phyloP scores from a whole-genome alignment of 2,329 filamentous ascomycete genomes.

The Myriosclerotinia duriaeana region DNA sequence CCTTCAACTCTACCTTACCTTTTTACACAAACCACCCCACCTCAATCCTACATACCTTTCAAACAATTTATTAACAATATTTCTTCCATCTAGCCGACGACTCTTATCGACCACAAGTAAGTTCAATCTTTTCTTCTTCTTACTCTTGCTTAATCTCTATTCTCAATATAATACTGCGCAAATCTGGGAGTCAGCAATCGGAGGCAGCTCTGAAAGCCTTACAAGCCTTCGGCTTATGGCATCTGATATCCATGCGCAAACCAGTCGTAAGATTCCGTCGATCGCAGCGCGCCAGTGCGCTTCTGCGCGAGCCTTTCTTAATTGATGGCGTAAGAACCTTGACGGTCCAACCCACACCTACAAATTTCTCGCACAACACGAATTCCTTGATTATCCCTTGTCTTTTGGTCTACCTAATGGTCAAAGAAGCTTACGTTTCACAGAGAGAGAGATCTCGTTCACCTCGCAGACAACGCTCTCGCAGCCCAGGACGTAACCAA shows the following conservation, averaged over 20 bases:
- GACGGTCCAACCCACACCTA: conserved; percentile 25
- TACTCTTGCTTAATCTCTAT: background rate
- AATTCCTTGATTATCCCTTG: conserved; percentile 32
- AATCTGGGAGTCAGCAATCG: conserved; percentile 12
- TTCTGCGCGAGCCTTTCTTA: conserved; percentile 22
- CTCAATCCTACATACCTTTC: conserved; percentile 18
- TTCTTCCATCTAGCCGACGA: conserved; percentile 25
- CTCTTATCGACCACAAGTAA: conserved; percentile 27
- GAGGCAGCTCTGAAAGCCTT: conserved; percentile 11
- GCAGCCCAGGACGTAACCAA: conserved; percentile 59
- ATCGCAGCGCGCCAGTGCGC: conserved; percentile 22
- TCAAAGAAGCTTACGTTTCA: conserved; percentile 40
- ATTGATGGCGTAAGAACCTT: conserved; percentile 28
- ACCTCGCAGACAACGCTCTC: conserved; percentile 67
- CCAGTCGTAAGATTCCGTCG: conserved; percentile 19
- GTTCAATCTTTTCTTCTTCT: conserved; percentile 5
- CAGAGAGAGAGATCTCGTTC: conserved; percentile 87
- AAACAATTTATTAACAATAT: conserved; percentile 20
- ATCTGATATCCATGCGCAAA: conserved; percentile 22
- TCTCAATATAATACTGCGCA: conserved; percentile 13
- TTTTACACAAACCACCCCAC: conserved; percentile 22
- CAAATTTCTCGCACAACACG: conserved; percentile 13
- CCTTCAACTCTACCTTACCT: conserved; percentile 18
- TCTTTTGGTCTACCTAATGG: conserved; percentile 25
- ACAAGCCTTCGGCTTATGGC: conserved; percentile 18